Conservation (phyloP, 345 rosid genomes). For the Arabis hirsuta region DNA sequence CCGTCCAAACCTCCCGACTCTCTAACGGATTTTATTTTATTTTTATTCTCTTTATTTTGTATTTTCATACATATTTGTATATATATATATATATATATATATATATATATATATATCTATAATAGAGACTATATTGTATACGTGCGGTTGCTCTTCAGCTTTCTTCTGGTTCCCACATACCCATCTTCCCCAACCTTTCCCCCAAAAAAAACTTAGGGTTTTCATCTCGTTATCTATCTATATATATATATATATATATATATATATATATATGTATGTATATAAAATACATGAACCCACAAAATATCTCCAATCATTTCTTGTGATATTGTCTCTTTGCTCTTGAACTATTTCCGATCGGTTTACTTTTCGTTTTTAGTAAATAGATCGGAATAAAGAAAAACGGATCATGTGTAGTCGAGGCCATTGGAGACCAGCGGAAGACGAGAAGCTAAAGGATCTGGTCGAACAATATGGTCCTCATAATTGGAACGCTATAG, state of each 20-base stretch:
- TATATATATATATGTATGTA: background rate
- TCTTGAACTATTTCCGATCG: slow-evolving; percentile 5
- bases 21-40: slow-evolving; percentile 56
- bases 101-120: background rate
- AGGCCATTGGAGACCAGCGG: slow-evolving; percentile 84
- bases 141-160: slow-evolving; percentile 46
- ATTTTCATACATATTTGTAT: no score
- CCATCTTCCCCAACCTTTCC: slow-evolving; percentile 45
- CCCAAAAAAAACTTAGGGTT: slow-evolving; percentile 31
- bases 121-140: slow-evolving; percentile 16
- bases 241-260: background rate
- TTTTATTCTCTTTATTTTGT: background rate
- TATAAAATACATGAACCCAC: background rate
- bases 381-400: slow-evolving; percentile 28
- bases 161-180: slow-evolving; percentile 47
- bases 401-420: slow-evolving; percentile 58
- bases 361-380: background rate
- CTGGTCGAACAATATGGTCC: slow-evolving; percentile 71
- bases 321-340: background rate
- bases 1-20: slow-evolving; percentile 61
- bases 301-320: background rate
- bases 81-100: no score
- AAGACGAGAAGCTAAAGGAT: slow-evolving; percentile 72
- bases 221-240: background rate
- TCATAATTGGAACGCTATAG: slow-evolving; percentile 88